Conservation (phyloP, 192 early-diverging fungal species). For the Cetraspora pellucida region DNA sequence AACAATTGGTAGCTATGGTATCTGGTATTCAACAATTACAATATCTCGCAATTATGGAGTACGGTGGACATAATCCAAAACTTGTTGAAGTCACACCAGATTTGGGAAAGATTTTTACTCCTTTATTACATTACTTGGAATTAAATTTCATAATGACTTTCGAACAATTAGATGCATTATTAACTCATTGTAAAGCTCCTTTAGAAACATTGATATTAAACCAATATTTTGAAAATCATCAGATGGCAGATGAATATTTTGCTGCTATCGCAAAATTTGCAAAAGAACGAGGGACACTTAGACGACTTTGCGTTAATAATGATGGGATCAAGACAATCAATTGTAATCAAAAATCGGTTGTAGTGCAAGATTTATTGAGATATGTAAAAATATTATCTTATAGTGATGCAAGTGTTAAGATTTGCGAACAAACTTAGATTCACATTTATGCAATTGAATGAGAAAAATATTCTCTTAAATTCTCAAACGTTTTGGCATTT, state of each 20-base stretch:
- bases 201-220: background rate
- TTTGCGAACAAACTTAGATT: too few relatives aligned
- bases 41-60: background rate
- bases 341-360: background rate
- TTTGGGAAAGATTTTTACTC: background rate
- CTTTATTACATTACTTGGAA: background rate
- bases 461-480: too few relatives aligned
- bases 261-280: background rate
- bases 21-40: background rate
- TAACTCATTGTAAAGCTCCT: background rate
- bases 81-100: background rate
- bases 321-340: background rate
- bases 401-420: too few relatives aligned
- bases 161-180: conserved; percentile 1
- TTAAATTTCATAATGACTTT: background rate
- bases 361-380: too few relatives aligned
- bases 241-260: background rate
- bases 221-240: background rate
- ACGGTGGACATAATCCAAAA: background rate
- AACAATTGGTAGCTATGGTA: background rate
- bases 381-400: too few relatives aligned
- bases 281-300: background rate
- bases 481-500: too few relatives aligned
- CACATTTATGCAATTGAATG: too few relatives aligned
- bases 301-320: background rate